Evolutionary conservation across 768 basidiomycete genomes (phyloP).

Genomic region (Vararia minispora): DNA sequence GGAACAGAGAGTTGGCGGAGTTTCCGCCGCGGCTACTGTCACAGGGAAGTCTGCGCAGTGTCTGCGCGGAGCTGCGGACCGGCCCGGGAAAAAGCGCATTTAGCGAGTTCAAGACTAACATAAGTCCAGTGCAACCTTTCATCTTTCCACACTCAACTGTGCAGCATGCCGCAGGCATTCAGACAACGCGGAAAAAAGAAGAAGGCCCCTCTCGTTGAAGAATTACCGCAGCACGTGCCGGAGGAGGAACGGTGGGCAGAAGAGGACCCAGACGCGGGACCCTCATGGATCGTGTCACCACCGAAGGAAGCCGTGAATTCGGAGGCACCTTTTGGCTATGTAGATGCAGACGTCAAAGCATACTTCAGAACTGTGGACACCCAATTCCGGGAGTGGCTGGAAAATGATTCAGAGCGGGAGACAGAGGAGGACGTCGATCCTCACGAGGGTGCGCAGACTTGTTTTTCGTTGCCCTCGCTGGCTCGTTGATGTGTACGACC

Average conservation of each 20-base stretch:
- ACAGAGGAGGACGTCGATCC: constrained; percentile 43
- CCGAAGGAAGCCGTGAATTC: constrained; percentile 26
- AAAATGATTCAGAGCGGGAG: constrained; percentile 31
- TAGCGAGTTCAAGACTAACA: too few relatives aligned
- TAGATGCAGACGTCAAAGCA: constrained; percentile 84
- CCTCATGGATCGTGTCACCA: constrained; percentile 60
- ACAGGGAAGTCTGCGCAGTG: too few relatives aligned
- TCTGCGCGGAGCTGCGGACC: too few relatives aligned
- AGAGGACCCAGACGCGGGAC: constrained; percentile 26
- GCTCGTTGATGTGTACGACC: background rate
- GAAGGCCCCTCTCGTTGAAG: constrained; percentile 25
- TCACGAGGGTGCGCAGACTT: constrained; percentile 49
- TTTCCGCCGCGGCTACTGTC: too few relatives aligned
- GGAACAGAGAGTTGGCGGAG: background rate
- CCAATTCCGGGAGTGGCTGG: constrained; percentile 83
- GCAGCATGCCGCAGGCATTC: constrained; percentile 61
- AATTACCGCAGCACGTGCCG: constrained; percentile 11
- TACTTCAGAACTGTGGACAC: constrained; percentile 86
- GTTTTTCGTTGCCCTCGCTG: constrained; percentile 9
- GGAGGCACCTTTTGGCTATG: constrained; percentile 82
- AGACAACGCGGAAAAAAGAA: constrained; percentile 71
- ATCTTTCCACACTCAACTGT: background rate
- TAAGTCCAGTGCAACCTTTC: background rate
- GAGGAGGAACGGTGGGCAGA: constrained; percentile 8
- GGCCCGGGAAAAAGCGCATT: too few relatives aligned